These are phyloP conservation scores for Starmerella etchellsii DNA, from an alignment of 805 yeast species.

Conservation along the genomic window DNA sequence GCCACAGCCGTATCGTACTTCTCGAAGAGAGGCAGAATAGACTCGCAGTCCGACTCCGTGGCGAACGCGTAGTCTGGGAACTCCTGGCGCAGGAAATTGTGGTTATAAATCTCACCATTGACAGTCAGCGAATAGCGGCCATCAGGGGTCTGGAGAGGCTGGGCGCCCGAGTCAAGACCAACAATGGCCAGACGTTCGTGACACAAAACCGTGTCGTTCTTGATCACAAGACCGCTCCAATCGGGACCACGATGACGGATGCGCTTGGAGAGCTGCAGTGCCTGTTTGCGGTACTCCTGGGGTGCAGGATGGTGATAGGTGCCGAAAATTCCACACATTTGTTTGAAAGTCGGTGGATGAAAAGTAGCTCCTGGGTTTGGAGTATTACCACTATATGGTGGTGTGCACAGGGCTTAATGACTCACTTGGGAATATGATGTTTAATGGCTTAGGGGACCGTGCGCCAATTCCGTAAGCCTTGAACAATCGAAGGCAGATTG, in stretches of 20 bases:
- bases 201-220: conserved; percentile 69
- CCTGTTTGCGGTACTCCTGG: conserved; percentile 69
- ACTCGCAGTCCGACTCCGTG: conserved; percentile 92
- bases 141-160: conserved; percentile 79
- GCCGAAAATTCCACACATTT: conserved; percentile 99
- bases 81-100: conserved; percentile 71
- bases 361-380: too few relatives aligned
- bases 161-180: conserved; percentile 96
- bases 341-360: too few relatives aligned
- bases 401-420: too few relatives aligned
- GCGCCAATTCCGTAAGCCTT: too few relatives aligned
- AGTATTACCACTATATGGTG: too few relatives aligned
- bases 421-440: too few relatives aligned
- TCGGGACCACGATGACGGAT: conserved; percentile 99
- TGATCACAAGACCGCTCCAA: conserved; percentile 81
- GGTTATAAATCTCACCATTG: conserved; percentile 98
- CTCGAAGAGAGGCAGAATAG: conserved; percentile 82
- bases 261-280: conserved; percentile 77
- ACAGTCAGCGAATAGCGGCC: conserved; percentile 66
- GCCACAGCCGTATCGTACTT: conserved; percentile 87
- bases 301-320: conserved; percentile 73
- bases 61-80: conserved; percentile 61
- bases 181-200: conserved; percentile 98
- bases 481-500: too few relatives aligned
- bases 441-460: too few relatives aligned